Base-by-base conservation (phyloP, 1,139 yeast species). In the Wickerhamomyces sp. region DNA sequence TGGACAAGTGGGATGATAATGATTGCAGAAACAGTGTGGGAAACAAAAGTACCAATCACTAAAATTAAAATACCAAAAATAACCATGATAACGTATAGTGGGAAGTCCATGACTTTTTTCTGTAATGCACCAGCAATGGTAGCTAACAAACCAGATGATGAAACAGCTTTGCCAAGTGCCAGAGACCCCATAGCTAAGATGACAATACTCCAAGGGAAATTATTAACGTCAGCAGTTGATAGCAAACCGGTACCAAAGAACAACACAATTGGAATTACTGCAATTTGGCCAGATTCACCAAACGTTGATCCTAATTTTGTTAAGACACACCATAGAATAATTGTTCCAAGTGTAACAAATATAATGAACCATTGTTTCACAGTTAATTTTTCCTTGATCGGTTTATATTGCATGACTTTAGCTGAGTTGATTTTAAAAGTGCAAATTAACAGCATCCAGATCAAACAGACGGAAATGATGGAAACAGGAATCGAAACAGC, bases 141-240 rank as follows among this genome's bases (percentile, higher is more conserved):
- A 1, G 76, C 67, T 43, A 82, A 65, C 46, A 82, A 64, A 2
- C 90, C 90, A 2, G 86, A 80, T 3, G 84, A 76, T 0, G 84
- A 74, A 12, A 82, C 88, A 1, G 87, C 87, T 47, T 78, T 78
- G 52, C 90, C 89, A 38, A 82, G 65, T 2, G 88, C 84, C 31
- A 83, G 74, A 52, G 89, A 88, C 37, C 90, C 90, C 88, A 81
- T 81, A 3, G 89, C 89, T 45, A 82, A 66, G 7, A 81, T 72
- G 18, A 81, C 87, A 54, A 81, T 81, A 34, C 81, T 76, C 90
- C 90, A 82, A 6, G 88, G 87, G 60, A 81, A 81, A 47, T 77
- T 76, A 56, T 81, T 81, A 52, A 82, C 73, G 56, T 81, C 89
- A 36, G 76, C 76, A 0, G 85, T 75, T 5, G 79, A 67, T 46